These are phyloP conservation scores for Xylaria venustula DNA, from an alignment of 495 filamentous ascomycete genomes.

Conservation along the genomic window DNA sequence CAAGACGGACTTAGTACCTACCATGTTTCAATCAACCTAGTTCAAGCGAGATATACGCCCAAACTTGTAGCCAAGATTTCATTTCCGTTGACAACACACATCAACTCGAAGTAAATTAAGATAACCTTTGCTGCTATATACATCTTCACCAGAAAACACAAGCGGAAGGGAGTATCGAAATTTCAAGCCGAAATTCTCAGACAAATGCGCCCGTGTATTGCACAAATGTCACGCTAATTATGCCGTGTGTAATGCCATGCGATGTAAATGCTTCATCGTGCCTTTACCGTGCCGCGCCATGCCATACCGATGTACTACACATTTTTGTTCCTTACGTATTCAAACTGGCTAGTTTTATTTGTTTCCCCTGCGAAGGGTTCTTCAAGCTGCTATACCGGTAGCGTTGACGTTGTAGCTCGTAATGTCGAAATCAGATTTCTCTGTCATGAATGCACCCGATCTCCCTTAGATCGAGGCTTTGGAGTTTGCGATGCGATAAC, in stretches of 20 bases:
- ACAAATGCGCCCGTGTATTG: background rate
- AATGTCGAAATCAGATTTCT: background rate
- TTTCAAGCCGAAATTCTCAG: background rate
- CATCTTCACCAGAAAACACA: no score
- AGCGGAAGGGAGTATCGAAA: no score
- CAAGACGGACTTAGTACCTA: no score
- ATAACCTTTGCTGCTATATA: no score
- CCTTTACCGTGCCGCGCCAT: background rate
- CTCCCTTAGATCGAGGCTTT: background rate
- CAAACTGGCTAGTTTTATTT: conserved; percentile 1
- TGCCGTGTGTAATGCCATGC: conserved; percentile 8
- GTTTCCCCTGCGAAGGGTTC: background rate
- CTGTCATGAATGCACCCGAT: background rate
- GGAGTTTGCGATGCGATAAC: background rate
- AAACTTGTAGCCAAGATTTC: no score
- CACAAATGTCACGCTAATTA: conserved; percentile 1
- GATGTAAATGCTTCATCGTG: conserved; percentile 8
- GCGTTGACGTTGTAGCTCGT: background rate
- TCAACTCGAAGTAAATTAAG: no score
- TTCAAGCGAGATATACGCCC: no score
- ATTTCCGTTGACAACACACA: no score
- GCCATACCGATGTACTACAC: conserved; percentile 23
- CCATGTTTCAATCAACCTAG: no score
- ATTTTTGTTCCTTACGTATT: conserved; percentile 14
- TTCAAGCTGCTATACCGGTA: background rate